Evolutionary conservation across 164 flowering plant species (phyloP).

Genomic region (Platanus orientalis): DNA sequence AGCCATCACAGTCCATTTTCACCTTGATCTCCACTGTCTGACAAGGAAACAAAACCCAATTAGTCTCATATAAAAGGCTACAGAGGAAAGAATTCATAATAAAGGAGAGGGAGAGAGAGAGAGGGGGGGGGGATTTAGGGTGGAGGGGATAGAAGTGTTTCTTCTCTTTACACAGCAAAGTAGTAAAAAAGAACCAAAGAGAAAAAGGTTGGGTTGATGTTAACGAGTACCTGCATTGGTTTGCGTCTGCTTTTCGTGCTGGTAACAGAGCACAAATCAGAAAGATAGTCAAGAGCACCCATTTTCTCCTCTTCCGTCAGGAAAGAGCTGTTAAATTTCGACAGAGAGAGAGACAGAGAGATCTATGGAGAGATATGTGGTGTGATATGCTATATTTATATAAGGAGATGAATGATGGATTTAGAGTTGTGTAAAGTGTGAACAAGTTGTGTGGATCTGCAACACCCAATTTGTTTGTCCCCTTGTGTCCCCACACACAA

Average conservation of each 20-base stretch:
- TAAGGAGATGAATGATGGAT: neutral
- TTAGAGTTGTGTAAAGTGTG: neutral
- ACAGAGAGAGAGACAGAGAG: neutral
- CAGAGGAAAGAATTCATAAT: neutral
- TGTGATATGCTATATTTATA: neutral
- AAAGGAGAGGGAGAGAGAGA: neutral
- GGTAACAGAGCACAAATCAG: constrained; percentile 56
- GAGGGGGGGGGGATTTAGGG: neutral
- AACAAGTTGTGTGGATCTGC: no score
- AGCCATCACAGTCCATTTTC: constrained; percentile 84
- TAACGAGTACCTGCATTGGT: constrained; percentile 56
- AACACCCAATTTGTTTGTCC: no score
- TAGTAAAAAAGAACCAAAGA: neutral
- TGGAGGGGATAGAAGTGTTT: neutral
- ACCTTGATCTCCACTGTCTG: constrained; percentile 84
- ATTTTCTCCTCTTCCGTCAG: constrained; percentile 23
- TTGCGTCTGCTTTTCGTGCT: constrained; percentile 50
- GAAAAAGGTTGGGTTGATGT: neutral
- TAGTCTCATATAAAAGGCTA: neutral
- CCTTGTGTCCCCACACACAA: no score
- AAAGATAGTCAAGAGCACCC: constrained; percentile 67
- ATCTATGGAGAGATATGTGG: neutral
- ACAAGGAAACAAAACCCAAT: constrained; percentile 4
- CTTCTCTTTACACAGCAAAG: neutral
- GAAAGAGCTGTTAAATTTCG: no score